Evolutionary conservation across 2,329 filamentous ascomycete species (phyloP).

Genomic region (Colletotrichum euphorbiae): DNA sequence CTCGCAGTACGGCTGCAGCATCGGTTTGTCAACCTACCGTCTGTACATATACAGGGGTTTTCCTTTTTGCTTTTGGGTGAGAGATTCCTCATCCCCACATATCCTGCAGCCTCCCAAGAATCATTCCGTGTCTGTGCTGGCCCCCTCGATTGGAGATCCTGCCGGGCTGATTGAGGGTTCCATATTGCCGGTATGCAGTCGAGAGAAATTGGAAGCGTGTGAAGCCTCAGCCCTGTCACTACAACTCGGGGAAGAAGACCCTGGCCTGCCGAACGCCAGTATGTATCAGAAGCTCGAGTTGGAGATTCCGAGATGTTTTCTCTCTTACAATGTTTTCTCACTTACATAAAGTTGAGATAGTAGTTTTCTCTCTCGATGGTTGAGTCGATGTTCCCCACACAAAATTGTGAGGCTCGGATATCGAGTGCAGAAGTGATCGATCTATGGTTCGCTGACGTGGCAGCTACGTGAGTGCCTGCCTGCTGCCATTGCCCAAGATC

Average conservation of each 20-base stretch:
- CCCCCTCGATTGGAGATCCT: not conserved
- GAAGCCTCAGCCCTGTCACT: conserved; percentile 6
- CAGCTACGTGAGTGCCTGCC: not conserved
- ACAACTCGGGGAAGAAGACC: not conserved
- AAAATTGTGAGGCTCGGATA: not conserved
- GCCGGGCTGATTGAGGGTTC: not conserved
- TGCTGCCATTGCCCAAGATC: not conserved
- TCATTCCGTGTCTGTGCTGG: not conserved
- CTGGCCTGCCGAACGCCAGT: not conserved
- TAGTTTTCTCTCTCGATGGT: not conserved
- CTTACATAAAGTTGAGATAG: not conserved
- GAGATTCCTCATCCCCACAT: not conserved
- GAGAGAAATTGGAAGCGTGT: not conserved
- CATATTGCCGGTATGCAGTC: conserved; percentile 24
- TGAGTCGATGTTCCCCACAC: not conserved
- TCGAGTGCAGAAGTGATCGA: not conserved
- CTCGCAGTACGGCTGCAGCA: not conserved
- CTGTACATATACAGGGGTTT: not conserved
- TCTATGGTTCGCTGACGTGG: conserved; percentile 10
- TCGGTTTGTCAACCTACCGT: not conserved
- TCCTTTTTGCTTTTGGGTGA: not conserved
- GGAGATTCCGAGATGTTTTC: too few relatives aligned
- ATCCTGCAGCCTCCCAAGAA: conserved; percentile 11
- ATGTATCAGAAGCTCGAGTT: not conserved
- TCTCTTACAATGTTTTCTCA: not conserved